phyloP scores from a whole-genome alignment of 345 rosid species.

The Eucalyptus paniculata region DNA sequence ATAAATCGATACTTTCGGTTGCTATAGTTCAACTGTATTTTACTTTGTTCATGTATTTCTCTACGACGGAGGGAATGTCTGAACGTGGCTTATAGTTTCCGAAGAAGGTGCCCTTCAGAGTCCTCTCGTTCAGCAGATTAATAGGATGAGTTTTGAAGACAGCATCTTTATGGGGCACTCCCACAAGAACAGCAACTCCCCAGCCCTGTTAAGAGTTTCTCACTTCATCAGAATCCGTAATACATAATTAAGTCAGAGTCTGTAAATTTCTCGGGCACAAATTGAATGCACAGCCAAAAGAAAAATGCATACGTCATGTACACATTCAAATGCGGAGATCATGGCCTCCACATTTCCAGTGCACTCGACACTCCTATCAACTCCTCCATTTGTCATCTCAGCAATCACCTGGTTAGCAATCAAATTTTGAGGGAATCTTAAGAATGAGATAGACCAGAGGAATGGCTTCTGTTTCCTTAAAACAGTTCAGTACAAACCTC shows the following conservation, averaged over 20 bases:
- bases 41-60: conserved; percentile 24
- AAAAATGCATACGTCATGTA: conserved; percentile 16
- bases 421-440: neutral
- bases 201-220: conserved; percentile 11
- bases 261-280: neutral
- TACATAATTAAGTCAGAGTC: neutral
- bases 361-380: conserved; percentile 32
- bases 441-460: neutral
- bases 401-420: conserved; percentile 15
- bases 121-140: conserved; percentile 20
- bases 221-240: neutral
- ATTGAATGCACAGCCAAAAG: neutral
- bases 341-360: conserved; percentile 28
- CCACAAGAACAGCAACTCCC: conserved; percentile 37
- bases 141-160: conserved; percentile 27
- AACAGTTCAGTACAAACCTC: conserved; percentile 4
- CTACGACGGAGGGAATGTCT: conserved; percentile 27
- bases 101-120: conserved; percentile 30
- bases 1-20: neutral
- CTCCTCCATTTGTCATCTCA: conserved; percentile 40
- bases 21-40: neutral
- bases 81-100: conserved; percentile 31
- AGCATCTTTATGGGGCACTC: conserved; percentile 28
- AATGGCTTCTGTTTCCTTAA: neutral
- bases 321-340: conserved; percentile 35